Evolutionary conservation across 306 rosid genomes (phyloP).

Genomic region (Vigna radiata): DNA sequence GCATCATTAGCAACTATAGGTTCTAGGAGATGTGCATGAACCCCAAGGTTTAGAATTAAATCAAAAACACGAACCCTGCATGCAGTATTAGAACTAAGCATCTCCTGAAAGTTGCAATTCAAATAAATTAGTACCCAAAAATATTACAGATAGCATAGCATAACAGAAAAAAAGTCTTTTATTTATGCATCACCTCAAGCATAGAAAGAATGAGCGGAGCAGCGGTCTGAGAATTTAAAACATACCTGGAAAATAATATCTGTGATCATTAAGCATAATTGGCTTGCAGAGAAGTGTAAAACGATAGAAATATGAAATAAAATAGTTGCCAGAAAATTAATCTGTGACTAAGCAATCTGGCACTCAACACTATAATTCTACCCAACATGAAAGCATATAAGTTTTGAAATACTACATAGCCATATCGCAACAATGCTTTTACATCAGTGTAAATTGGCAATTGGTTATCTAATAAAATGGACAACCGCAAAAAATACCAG

Average conservation of each 20-base stretch:
- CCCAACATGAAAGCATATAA: slow-evolving; percentile 22
- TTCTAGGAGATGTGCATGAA: slow-evolving; percentile 97
- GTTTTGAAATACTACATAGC: slow-evolving; percentile 26
- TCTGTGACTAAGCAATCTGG: background rate
- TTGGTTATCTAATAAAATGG: slow-evolving; percentile 17
- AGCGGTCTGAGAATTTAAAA: slow-evolving; percentile 85
- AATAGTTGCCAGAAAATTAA: slow-evolving; percentile 39
- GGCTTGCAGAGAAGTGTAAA: slow-evolving; percentile 31
- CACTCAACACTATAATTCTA: slow-evolving; percentile 24
- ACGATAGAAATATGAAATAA: slow-evolving; percentile 38
- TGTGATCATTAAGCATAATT: slow-evolving; percentile 38
- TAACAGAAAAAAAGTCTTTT: background rate
- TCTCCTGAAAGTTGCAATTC: slow-evolving; percentile 68
- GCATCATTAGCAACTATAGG: slow-evolving; percentile 70
- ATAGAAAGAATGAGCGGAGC: slow-evolving; percentile 98
- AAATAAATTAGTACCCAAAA: slow-evolving; percentile 43
- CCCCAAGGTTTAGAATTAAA: slow-evolving; percentile 96
- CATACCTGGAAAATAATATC: slow-evolving; percentile 76
- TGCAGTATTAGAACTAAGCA: slow-evolving; percentile 80
- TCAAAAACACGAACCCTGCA: slow-evolving; percentile 97
- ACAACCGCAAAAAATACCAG: slow-evolving; percentile 20
- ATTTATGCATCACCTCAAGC: slow-evolving; percentile 81
- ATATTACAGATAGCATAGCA: background rate
- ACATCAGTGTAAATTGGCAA: background rate
- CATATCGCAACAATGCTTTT: slow-evolving; percentile 17